phyloP scores from a whole-genome alignment of 306 rosid species.

The Calophaca sinica region DNA sequence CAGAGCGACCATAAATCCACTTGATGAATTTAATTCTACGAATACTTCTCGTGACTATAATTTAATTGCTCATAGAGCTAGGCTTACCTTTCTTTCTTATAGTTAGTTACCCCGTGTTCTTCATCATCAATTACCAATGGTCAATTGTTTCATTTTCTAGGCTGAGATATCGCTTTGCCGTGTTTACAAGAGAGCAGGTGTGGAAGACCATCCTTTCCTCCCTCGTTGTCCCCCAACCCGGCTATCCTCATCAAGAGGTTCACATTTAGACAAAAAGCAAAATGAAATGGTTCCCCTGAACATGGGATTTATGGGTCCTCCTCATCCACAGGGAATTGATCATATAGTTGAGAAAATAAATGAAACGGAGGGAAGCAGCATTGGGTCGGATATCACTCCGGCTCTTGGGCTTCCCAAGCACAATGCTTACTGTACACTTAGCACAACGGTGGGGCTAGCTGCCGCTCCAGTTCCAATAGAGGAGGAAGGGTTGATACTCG shows the following conservation, averaged over 20 bases:
- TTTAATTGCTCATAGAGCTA: too few species aligned
- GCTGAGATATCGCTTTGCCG: conserved; percentile 94
- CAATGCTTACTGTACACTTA: too few species aligned
- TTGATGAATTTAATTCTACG: too few species aligned
- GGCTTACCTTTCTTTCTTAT: too few species aligned
- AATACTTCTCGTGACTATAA: too few species aligned
- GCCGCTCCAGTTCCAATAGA: conserved; percentile 33
- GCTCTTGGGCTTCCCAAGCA: conserved; percentile 74
- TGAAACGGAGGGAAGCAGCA: not conserved
- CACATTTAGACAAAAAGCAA: not conserved
- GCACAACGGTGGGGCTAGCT: too few species aligned
- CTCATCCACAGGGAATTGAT: not conserved
- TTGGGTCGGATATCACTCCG: conserved; percentile 33
- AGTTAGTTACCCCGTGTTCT: too few species aligned
- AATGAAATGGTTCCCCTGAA: not conserved
- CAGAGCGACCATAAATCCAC: too few species aligned
- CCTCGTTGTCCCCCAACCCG: conserved; percentile 76
- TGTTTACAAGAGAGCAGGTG: conserved; percentile 95
- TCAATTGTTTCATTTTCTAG: conserved; percentile 35
- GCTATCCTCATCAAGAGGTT: conserved; percentile 47
- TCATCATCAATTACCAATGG: too few species aligned
- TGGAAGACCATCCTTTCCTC: conserved; percentile 90
- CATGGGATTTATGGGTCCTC: conserved; percentile 42
- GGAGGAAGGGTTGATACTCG: conserved; percentile 31
- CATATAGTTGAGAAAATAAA: not conserved